A percentile compares a stretch with the other conserved stretches of the same genome.
Evolutionary conservation across 768 basidiomycete species (phyloP).

Genomic region (Guyanaporus albipodus): DNA sequence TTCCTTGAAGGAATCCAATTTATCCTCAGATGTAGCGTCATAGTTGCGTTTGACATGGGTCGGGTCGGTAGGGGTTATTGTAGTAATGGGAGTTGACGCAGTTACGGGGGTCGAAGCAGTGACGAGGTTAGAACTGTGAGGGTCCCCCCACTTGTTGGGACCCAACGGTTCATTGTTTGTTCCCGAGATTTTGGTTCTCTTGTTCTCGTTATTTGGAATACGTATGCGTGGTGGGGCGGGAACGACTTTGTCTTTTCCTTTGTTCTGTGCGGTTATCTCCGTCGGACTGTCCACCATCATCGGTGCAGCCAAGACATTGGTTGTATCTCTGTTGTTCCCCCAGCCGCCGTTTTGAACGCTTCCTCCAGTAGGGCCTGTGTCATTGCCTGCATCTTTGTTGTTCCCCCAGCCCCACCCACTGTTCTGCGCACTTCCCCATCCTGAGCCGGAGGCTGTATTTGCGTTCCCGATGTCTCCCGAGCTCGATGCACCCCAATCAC

Average conservation of each 20-base stretch:
- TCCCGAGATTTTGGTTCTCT: constrained; percentile 15
- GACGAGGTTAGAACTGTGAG: constrained; percentile 4
- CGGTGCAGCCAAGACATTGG: constrained; percentile 7
- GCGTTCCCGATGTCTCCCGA: constrained; percentile 1
- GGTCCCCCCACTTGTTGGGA: constrained; percentile 11
- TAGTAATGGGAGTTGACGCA: constrained; percentile 10
- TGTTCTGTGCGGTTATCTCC: constrained; percentile 5
- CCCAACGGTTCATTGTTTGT: constrained; percentile 23
- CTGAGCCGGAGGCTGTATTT: not conserved
- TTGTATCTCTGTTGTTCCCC: constrained; percentile 3
- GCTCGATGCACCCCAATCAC: not conserved
- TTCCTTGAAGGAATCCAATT: constrained; percentile 25
- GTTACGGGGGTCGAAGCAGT: constrained; percentile 6
- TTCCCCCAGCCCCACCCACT: not conserved
- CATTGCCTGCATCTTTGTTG: constrained; percentile 3
- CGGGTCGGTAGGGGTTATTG: constrained; percentile 16
- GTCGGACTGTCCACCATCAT: constrained; percentile 7
- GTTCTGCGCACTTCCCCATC: not conserved
- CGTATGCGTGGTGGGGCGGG: constrained; percentile 25
- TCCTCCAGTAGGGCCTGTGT: not conserved
- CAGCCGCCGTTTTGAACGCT: not conserved
- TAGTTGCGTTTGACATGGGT: constrained; percentile 26
- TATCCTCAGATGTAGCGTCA: constrained; percentile 19
- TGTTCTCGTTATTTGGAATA: constrained; percentile 17
- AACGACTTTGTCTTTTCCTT: constrained; percentile 9